Evolutionary conservation across 805 yeast species (phyloP).

Genomic region (Candida chilensis): DNA sequence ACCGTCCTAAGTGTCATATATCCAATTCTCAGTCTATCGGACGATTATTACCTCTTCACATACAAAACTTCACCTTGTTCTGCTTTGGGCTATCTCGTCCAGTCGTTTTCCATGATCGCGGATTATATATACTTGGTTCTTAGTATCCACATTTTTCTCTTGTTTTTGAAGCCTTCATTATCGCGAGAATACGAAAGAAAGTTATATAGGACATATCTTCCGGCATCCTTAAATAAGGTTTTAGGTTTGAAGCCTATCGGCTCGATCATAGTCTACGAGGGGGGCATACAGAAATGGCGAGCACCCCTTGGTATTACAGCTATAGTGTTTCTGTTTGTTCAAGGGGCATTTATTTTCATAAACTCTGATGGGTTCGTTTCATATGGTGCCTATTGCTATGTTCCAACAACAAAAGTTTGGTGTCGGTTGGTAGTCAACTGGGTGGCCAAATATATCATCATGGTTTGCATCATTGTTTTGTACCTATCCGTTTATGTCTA

Average conservation of each 20-base stretch:
- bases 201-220: too few species aligned
- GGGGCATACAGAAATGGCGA: constrained; percentile 1
- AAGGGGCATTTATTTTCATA: background rate
- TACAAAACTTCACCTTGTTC: background rate
- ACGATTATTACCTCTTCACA: background rate
- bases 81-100: background rate
- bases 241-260: too few species aligned
- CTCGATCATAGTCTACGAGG: background rate
- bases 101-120: background rate
- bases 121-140: background rate
- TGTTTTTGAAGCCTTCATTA: constrained; percentile 1
- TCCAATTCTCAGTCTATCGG: background rate
- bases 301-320: too few species aligned
- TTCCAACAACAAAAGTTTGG: background rate
- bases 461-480: background rate
- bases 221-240: too few species aligned
- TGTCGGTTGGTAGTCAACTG: background rate
- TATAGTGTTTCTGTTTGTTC: background rate
- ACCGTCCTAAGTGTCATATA: background rate
- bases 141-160: background rate
- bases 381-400: background rate
- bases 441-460: background rate
- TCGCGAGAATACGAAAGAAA: too few species aligned
- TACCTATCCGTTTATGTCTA: background rate
- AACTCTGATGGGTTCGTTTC: background rate